phyloP scores from a whole-genome alignment of 1,284 basidiomycete species.

The Ganoderma multipileum region DNA sequence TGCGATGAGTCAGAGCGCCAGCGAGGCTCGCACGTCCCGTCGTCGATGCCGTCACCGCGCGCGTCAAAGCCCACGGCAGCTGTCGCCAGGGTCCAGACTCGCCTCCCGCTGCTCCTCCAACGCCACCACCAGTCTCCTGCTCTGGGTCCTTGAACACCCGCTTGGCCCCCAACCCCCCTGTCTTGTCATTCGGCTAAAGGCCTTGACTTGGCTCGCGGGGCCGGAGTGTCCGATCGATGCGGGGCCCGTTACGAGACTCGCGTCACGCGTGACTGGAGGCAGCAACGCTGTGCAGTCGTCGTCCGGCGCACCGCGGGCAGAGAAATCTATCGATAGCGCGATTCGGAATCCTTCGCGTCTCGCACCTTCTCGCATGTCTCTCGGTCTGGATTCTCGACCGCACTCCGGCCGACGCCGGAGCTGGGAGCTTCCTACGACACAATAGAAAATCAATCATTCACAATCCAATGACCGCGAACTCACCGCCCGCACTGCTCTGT shows the following conservation, averaged over 20 bases:
- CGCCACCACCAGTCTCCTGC: background rate
- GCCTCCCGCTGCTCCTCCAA: slow-evolving; percentile 6
- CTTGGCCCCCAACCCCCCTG: background rate
- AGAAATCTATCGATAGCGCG: slow-evolving; percentile 14
- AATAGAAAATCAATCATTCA: slow-evolving; percentile 14
- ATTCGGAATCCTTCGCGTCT: slow-evolving; percentile 10
- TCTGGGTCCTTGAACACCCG: no score
- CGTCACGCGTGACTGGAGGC: slow-evolving; percentile 7
- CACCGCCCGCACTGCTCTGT: slow-evolving; percentile 3
- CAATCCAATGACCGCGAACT: slow-evolving; percentile 7
- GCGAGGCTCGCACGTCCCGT: slow-evolving; percentile 12
- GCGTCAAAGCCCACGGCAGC: slow-evolving; percentile 18
- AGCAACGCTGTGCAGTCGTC: slow-evolving; percentile 5
- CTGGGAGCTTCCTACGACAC: background rate
- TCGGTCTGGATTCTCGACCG: background rate
- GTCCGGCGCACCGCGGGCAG: background rate
- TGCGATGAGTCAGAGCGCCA: slow-evolving; percentile 28
- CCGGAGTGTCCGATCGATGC: background rate
- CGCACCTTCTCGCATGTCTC: slow-evolving; percentile 3
- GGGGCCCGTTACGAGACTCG: background rate
- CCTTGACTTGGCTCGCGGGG: background rate
- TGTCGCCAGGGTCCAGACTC: slow-evolving; percentile 19
- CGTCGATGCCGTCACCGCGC: slow-evolving; percentile 25
- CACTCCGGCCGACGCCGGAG: background rate
- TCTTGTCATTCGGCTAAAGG: background rate